Percentiles rank a stretch among this genome's conserved stretches.
These are phyloP conservation scores for Geranium brycei DNA, from an alignment of 345 rosid genomes.

Conservation along the genomic window DNA sequence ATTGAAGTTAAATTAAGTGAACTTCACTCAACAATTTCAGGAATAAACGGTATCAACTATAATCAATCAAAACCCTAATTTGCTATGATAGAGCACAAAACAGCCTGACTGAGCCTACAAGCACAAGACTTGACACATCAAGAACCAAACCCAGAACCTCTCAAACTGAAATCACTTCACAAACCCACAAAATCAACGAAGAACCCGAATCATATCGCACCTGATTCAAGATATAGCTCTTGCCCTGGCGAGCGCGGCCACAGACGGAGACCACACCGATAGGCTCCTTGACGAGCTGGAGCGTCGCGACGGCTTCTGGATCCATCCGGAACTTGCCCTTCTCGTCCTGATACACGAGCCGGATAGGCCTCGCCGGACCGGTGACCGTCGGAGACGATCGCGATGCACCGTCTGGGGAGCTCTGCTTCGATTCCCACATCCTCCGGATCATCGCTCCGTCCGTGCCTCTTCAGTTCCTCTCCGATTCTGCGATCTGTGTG, in stretches of 20 bases:
- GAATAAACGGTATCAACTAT: too few species aligned
- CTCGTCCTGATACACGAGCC: slow-evolving; percentile 80
- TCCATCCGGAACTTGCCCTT: slow-evolving; percentile 96
- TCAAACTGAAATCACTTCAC: neutral
- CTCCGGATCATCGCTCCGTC: slow-evolving; percentile 23
- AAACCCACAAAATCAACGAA: too few species aligned
- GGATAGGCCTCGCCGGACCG: slow-evolving; percentile 90
- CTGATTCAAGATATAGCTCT: slow-evolving; percentile 90
- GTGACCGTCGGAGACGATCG: slow-evolving; percentile 35
- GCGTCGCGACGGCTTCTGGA: slow-evolving; percentile 89
- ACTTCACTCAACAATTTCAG: too few species aligned
- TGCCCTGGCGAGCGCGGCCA: slow-evolving; percentile 97
- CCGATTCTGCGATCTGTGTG: neutral
- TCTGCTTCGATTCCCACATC: slow-evolving; percentile 30
- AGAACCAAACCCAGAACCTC: neutral
- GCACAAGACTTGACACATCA: neutral
- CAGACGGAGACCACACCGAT: slow-evolving; percentile 95
- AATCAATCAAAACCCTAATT: neutral
- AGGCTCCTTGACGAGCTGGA: slow-evolving; percentile 92
- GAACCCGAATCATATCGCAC: slow-evolving; percentile 14
- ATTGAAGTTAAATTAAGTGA: neutral
- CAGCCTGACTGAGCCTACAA: neutral
- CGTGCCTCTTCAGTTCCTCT: neutral
- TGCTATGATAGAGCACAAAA: neutral
- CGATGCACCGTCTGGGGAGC: slow-evolving; percentile 20